Percentiles rank a stretch among this genome's conserved stretches.
Evolutionary conservation across 805 yeast genomes (phyloP).

Genomic region (Metschnikowia baotianmanensis): DNA sequence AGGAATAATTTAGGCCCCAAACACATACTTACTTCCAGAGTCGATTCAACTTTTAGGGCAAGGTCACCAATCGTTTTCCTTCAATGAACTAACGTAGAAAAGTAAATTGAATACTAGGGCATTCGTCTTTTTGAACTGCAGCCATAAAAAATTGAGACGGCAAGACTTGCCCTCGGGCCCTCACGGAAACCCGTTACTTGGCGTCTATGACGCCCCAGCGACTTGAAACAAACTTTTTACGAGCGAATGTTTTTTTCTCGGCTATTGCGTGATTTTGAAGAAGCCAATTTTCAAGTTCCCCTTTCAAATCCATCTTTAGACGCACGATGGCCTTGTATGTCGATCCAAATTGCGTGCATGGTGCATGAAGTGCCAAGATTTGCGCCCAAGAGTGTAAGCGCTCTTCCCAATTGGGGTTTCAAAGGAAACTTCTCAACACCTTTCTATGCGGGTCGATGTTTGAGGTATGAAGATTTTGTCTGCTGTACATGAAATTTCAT

Average conservation of each 20-base stretch:
- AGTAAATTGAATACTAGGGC: no score
- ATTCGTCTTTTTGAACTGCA: no score
- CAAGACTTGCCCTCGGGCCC: background rate
- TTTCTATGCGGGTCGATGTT: background rate
- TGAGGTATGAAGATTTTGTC: background rate
- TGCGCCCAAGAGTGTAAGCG: constrained; percentile 6
- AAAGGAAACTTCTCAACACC: constrained; percentile 7
- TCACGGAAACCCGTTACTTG: no score
- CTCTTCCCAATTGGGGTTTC: constrained; percentile 9
- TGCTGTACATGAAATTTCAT: background rate
- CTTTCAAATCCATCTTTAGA: background rate
- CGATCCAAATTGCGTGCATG: constrained; percentile 4
- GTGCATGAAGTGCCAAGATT: constrained; percentile 2
- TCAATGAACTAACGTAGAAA: no score
- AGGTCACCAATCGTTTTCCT: no score
- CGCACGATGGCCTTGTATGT: constrained; percentile 2
- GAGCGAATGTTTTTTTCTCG: no score
- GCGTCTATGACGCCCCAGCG: no score
- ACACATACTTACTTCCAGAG: no score
- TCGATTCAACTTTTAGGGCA: no score
- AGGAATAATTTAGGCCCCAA: no score
- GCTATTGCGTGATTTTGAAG: no score
- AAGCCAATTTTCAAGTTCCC: background rate
- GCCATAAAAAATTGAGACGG: no score
- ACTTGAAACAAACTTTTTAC: background rate